Evolutionary conservation across 371 early-diverging fungal species (phyloP).

Genomic region (Thermomucor indicae-seudaticae): DNA sequence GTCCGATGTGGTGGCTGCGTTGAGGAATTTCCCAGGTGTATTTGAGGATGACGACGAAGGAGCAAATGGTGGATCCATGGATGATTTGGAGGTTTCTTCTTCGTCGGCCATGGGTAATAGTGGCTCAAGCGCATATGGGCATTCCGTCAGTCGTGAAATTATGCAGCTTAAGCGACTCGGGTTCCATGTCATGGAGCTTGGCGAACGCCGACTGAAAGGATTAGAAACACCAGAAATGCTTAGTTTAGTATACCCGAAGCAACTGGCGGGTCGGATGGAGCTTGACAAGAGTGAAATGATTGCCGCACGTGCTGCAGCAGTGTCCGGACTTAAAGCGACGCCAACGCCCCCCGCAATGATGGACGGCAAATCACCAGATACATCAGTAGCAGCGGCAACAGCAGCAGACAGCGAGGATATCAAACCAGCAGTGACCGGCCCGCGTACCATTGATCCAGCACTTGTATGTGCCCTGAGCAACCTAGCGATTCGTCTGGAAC

Average conservation of each 20-base stretch:
- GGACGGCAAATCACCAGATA: neutral
- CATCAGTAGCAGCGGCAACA: neutral
- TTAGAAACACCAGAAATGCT: constrained; percentile 86
- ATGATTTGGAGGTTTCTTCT: neutral
- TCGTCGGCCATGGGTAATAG: constrained; percentile 8
- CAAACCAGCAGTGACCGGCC: neutral
- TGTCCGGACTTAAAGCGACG: neutral
- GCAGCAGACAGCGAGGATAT: too few species aligned
- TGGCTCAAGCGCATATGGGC: neutral
- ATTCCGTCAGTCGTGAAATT: constrained; percentile 43
- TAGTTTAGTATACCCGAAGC: constrained; percentile 67
- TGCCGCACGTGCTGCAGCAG: neutral
- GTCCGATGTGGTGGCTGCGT: constrained; percentile 59
- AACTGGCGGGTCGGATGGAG: constrained; percentile 47
- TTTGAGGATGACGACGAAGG: constrained; percentile 27
- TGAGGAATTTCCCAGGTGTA: constrained; percentile 36
- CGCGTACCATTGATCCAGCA: constrained; percentile 28
- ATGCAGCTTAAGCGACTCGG: constrained; percentile 67
- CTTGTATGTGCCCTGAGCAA: constrained; percentile 31
- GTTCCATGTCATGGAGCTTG: constrained; percentile 69
- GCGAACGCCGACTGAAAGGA: constrained; percentile 86
- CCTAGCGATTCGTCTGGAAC: constrained; percentile 40
- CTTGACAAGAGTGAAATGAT: constrained; percentile 16
- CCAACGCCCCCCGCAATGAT: neutral
- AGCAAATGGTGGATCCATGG: too few species aligned